These are phyloP conservation scores for Penicillium riverlandense DNA, from an alignment of 495 filamentous ascomycete genomes.

Conservation along the genomic window DNA sequence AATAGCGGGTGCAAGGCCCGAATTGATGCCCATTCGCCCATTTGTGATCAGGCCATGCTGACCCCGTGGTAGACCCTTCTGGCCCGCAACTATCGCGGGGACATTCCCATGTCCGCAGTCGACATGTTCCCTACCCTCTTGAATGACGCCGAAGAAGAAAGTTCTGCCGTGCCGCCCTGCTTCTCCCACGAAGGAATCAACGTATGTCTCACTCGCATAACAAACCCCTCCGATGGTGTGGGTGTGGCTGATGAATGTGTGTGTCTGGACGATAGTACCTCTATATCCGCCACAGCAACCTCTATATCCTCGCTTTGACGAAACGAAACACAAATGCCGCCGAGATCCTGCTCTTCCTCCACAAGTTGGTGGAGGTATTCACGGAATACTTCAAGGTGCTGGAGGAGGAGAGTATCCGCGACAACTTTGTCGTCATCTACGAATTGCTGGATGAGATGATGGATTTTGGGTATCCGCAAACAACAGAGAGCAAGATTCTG, in stretches of 20 bases:
- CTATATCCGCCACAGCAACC: constrained; percentile 99
- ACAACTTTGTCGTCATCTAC: constrained; percentile 99
- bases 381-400: constrained; percentile 99
- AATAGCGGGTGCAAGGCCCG: not conserved
- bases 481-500: constrained; percentile 96
- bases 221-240: constrained; percentile 2
- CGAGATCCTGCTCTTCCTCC: constrained; percentile 95
- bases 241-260: too few species aligned
- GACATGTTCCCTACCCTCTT: constrained; percentile 97
- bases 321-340: constrained; percentile 99
- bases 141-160: constrained; percentile 98
- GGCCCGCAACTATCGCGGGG: constrained; percentile 96
- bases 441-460: constrained; percentile 99
- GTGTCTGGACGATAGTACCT: constrained; percentile 60
- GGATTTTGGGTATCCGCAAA: constrained; percentile 99
- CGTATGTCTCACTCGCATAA: constrained; percentile 42
- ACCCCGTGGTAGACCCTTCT: constrained; percentile 71
- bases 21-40: too few species aligned
- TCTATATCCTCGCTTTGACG: constrained; percentile 95
- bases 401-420: constrained; percentile 97
- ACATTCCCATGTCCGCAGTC: constrained; percentile 98
- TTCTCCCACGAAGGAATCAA: constrained; percentile 99
- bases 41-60: constrained; percentile 16
- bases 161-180: constrained; percentile 93
- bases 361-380: constrained; percentile 97